phyloP scores from a whole-genome alignment of 2,329 filamentous ascomycete species.

The Xylogone sp. region DNA sequence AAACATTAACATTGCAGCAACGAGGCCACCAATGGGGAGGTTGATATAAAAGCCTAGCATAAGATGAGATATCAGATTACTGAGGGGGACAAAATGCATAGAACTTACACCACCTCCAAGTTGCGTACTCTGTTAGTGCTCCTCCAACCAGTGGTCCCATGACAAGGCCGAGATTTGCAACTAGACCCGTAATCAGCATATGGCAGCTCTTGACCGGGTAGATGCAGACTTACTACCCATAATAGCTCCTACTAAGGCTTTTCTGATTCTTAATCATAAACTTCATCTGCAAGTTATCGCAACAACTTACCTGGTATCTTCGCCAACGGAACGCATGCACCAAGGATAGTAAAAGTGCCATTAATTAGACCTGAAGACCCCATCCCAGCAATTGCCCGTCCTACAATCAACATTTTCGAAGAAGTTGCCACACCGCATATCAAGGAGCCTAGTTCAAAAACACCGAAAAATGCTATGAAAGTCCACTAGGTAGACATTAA shows the following conservation, averaged over 20 bases:
- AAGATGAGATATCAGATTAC: background rate
- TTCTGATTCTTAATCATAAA: background rate
- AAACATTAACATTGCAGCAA: slow-evolving; percentile 28
- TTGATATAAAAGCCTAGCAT: slow-evolving; percentile 30
- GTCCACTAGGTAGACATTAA: slow-evolving; percentile 4
- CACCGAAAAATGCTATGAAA: slow-evolving; percentile 28
- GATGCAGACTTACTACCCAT: background rate
- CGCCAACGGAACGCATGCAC: slow-evolving; percentile 23
- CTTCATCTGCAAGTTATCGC: background rate
- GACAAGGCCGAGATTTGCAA: slow-evolving; percentile 10
- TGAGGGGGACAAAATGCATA: background rate
- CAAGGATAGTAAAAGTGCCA: slow-evolving; percentile 47
- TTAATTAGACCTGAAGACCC: slow-evolving; percentile 47
- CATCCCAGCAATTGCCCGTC: slow-evolving; percentile 48
- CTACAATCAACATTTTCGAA: slow-evolving; percentile 50
- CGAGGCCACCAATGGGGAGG: slow-evolving; percentile 33
- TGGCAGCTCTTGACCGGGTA: background rate
- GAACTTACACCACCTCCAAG: slow-evolving; percentile 30
- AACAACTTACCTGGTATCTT: slow-evolving; percentile 5
- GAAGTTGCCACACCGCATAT: slow-evolving; percentile 46
- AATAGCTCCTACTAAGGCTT: background rate
- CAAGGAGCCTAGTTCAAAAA: slow-evolving; percentile 53
- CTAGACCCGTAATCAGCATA: background rate
- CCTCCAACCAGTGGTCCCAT: slow-evolving; percentile 26
- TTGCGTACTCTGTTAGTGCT: slow-evolving; percentile 27